A percentile compares a stretch with the other conserved stretches of the same genome.
These are phyloP conservation scores for Striga asiatica DNA, from an alignment of 257 asterid species.

Conservation along the genomic window DNA sequence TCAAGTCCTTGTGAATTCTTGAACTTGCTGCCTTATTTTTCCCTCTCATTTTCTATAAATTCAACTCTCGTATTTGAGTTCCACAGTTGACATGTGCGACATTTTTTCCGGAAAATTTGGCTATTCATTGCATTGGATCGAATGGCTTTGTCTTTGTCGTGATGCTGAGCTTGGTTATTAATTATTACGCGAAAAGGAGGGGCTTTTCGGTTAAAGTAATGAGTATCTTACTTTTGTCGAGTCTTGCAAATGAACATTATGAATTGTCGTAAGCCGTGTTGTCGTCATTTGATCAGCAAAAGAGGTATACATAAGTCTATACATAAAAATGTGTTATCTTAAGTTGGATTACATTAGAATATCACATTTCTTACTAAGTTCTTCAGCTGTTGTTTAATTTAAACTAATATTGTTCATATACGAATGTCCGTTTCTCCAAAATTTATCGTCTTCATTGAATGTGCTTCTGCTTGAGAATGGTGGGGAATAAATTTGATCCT, in stretches of 20 bases:
- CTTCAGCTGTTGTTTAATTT: too few relatives aligned
- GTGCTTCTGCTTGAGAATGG: too few relatives aligned
- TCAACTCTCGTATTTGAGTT: constrained; percentile 6
- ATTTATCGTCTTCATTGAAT: too few relatives aligned
- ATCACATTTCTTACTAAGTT: too few relatives aligned
- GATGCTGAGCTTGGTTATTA: constrained; percentile 6
- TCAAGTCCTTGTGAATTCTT: background rate
- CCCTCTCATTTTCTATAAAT: too few relatives aligned
- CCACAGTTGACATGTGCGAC: constrained; percentile 5
- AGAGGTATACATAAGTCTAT: background rate
- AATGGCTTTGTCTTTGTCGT: constrained; percentile 13
- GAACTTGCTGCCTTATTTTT: background rate
- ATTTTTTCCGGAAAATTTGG: background rate
- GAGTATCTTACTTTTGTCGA: background rate
- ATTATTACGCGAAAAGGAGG: background rate
- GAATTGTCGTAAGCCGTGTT: constrained; percentile 2
- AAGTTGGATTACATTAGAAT: too few relatives aligned
- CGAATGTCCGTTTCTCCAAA: too few relatives aligned
- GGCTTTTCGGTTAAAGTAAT: background rate
- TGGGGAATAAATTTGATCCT: too few relatives aligned
- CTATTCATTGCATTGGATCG: background rate
- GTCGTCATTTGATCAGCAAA: background rate
- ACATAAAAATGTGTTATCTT: background rate
- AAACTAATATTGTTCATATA: too few relatives aligned
- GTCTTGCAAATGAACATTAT: background rate